These are phyloP conservation scores for Triticum timopheevii DNA, from an alignment of 176 grass and related monocot species.

Conservation along the genomic window DNA sequence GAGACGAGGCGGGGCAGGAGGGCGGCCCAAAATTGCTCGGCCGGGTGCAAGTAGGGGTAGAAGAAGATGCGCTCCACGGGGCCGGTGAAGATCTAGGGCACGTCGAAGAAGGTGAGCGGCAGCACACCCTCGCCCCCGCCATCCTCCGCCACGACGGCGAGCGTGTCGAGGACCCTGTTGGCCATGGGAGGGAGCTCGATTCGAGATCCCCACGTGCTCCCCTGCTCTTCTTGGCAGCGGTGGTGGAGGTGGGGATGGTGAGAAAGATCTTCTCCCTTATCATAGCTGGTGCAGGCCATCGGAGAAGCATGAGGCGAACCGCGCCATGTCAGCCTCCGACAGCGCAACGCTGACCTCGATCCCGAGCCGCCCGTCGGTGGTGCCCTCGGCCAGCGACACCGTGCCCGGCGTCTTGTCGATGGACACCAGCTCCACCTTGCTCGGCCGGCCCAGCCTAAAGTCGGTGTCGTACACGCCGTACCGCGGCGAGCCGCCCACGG, in stretches of 20 bases:
- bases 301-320: too few relatives aligned
- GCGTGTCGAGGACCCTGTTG: conserved; percentile 40
- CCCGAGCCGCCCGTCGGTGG: too few relatives aligned
- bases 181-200: conserved; percentile 21
- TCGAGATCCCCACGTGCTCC: neutral
- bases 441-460: too few relatives aligned
- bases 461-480: too few relatives aligned
- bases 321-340: too few relatives aligned
- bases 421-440: too few relatives aligned
- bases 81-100: conserved; percentile 85
- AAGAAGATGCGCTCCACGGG: conserved; percentile 92
- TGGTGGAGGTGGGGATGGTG: neutral
- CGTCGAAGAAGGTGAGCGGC: conserved; percentile 89
- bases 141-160: conserved; percentile 34
- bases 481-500: too few relatives aligned
- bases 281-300: too few relatives aligned
- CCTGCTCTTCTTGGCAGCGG: neutral
- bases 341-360: too few relatives aligned
- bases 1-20: conserved; percentile 48
- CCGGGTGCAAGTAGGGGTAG: conserved; percentile 55
- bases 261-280: neutral
- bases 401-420: too few relatives aligned
- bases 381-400: too few relatives aligned
- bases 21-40: conserved; percentile 39
- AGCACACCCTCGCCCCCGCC: conserved; percentile 30